Evolutionary conservation across 768 basidiomycete genomes (phyloP), one percentile per base, ranked within the genome.

Genomic region (Mycena chlorophos): DNA sequence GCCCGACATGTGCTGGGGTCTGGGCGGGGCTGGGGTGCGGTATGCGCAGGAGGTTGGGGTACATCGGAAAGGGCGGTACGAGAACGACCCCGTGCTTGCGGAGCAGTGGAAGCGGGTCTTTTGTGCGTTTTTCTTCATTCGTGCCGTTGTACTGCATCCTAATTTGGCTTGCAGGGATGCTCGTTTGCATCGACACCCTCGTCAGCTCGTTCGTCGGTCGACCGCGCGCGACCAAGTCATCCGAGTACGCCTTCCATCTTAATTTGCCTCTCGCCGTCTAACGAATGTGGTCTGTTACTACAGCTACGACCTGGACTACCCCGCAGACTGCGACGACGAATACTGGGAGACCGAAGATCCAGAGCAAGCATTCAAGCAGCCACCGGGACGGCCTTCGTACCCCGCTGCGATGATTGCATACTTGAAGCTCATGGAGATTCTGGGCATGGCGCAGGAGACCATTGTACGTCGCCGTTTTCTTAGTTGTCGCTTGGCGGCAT

Each of bases 271-370:
- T 6, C 40, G 22, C n/a, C 22, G 40, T 14, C 40, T 5, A 5
- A 5, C 40, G 3, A 17, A 37, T 52, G 22, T 30, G 20, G 14
- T 27, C 10, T 25, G 8, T 52, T 38, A 22, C 48, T n/a, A 19
- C 54, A 86, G 86, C 58, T 84, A 86, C 62, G 86, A 89, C 58
- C 71, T 83, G 6, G 87, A 87, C 45, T 75, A 81, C n/a, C 85
- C 85, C 3, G 77, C 83, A n/a, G 86, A 88, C 60, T 79, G 78
- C 60, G 76, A 78, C 51, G 77, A 78, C 49, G 75, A 77, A 56
- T 77, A 74, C 46, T 77, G 75, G 76, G 71, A 81, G 23, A 71
- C 70, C 28, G 73, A 67, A 5, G 80, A 80, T 49, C 74, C 78
- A 0, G 71, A 71, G 4, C 66, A 71, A 23, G 73, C 74, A 2